These are phyloP conservation scores for Epichloe sylvatica DNA, from an alignment of 2,329 filamentous ascomycete genomes.

Conservation along the genomic window DNA sequence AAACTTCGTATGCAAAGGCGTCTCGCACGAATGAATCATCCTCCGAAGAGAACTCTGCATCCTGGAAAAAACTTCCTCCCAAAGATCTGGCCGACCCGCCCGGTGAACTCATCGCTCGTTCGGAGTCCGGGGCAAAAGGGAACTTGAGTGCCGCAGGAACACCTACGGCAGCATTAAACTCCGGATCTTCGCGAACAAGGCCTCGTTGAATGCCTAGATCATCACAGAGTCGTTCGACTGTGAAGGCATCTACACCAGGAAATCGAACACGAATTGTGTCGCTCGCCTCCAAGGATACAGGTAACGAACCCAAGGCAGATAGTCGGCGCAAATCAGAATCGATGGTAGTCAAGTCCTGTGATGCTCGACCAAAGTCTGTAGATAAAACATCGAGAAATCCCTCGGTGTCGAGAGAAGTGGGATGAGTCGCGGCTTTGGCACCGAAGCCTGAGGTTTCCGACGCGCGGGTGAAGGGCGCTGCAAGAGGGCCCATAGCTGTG, in stretches of 20 bases:
- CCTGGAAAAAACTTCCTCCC: constrained; percentile 27
- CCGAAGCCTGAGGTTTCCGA: constrained; percentile 30
- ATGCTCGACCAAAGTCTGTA: constrained; percentile 71
- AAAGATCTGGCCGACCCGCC: constrained; percentile 34
- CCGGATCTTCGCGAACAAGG: constrained; percentile 59
- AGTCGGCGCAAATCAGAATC: constrained; percentile 71
- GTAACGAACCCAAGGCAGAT: constrained; percentile 66
- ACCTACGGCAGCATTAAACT: constrained; percentile 55
- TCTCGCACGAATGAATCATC: constrained; percentile 24
- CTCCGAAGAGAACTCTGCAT: constrained; percentile 17
- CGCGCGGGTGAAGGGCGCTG: constrained; percentile 36
- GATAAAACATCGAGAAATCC: constrained; percentile 76
- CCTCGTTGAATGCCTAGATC: constrained; percentile 78
- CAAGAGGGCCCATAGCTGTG: constrained; percentile 68
- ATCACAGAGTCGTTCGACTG: constrained; percentile 69
- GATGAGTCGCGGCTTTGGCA: constrained; percentile 24
- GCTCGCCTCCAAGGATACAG: constrained; percentile 56
- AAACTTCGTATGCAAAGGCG: constrained; percentile 28
- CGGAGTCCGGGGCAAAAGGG: constrained; percentile 58
- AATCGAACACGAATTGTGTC: constrained; percentile 70
- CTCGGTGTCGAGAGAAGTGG: constrained; percentile 60
- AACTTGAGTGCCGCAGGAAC: constrained; percentile 67
- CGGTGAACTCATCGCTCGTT: constrained; percentile 29
- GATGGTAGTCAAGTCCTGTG: constrained; percentile 69
- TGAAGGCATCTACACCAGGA: constrained; percentile 73